Conservation (phyloP, 164 flowering plant species). For the Stephania cephalantha region DNA sequence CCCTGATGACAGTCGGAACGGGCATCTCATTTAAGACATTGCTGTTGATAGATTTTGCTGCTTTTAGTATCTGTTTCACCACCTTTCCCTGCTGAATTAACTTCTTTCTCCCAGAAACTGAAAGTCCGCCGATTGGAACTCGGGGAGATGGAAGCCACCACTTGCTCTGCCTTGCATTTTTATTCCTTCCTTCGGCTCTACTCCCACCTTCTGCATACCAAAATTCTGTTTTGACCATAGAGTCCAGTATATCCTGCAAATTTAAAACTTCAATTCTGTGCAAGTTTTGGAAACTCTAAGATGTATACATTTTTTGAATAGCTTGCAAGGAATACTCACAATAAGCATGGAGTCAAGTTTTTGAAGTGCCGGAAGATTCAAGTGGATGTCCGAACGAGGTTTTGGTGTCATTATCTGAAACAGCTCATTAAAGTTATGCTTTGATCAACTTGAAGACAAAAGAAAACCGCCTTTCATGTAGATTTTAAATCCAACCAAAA, state of each 20-base stretch:
- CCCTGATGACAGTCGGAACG: constrained; percentile 46
- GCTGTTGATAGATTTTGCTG: constrained; percentile 73
- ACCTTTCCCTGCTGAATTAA: constrained; percentile 50
- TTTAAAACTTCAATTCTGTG: background rate
- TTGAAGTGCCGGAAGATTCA: constrained; percentile 93
- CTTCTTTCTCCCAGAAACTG: constrained; percentile 49
- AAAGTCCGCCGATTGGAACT: constrained; percentile 69
- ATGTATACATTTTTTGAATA: background rate
- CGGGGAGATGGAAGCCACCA: constrained; percentile 97
- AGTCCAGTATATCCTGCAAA: constrained; percentile 69
- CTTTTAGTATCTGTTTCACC: constrained; percentile 83
- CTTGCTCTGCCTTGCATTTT: constrained; percentile 40
- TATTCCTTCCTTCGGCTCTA: constrained; percentile 68
- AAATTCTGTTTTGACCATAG: constrained; percentile 78
- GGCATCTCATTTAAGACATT: constrained; percentile 69
- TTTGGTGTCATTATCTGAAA: constrained; percentile 94
- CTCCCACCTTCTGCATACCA: constrained; percentile 94
- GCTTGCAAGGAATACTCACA: constrained; percentile 46
- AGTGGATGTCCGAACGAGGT: constrained; percentile 75
- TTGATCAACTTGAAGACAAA: background rate
- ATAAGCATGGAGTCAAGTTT: constrained; percentile 92
- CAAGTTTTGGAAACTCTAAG: background rate
- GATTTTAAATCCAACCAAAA: background rate
- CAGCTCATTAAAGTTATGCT: constrained; percentile 9
- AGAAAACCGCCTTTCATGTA: background rate